Percentiles rank a stretch among this genome's conserved stretches.
Conservation (phyloP, 1,139 yeast species). For the Pichia sp. region DNA sequence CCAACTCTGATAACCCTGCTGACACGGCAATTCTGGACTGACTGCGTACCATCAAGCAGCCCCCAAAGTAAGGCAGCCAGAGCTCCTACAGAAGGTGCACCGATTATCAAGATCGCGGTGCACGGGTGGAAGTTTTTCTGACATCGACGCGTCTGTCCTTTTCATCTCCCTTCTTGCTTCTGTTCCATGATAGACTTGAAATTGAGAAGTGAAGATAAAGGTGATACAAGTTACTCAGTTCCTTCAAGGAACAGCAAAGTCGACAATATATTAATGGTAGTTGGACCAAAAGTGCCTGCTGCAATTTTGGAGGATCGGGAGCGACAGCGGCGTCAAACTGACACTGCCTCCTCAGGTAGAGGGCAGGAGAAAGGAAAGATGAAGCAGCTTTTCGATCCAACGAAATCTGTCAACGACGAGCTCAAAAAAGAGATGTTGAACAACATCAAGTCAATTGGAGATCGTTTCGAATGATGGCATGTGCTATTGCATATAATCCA, state of each 20-base stretch:
- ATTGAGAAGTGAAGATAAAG: too few relatives aligned
- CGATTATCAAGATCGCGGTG: neutral
- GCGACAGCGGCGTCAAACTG: neutral
- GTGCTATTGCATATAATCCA: too few relatives aligned
- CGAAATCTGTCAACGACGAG: conserved; percentile 26
- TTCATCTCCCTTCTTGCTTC: too few relatives aligned
- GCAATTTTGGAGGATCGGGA: neutral
- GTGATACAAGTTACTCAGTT: too few relatives aligned
- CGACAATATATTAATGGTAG: neutral
- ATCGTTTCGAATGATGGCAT: conserved; percentile 20
- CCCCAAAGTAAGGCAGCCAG: neutral
- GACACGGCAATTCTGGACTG: neutral
- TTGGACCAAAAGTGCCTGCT: conserved; percentile 1
- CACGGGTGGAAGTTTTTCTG: conserved; percentile 2
- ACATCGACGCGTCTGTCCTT: too few relatives aligned
- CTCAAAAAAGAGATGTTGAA: conserved; percentile 24
- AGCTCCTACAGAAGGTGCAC: too few relatives aligned
- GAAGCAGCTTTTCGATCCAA: conserved; percentile 23
- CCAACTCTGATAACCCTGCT: too few relatives aligned
- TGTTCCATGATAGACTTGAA: too few relatives aligned
- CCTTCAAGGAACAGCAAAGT: too few relatives aligned
- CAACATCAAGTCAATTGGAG: conserved; percentile 17
- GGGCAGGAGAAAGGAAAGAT: conserved; percentile 10
- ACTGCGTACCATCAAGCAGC: neutral
- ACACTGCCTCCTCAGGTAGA: conserved; percentile 3